Percentiles rank a stretch among this genome's conserved stretches.
Conservation (phyloP, 2,329 filamentous ascomycete species). For the Exophiala xenobiotica region DNA sequence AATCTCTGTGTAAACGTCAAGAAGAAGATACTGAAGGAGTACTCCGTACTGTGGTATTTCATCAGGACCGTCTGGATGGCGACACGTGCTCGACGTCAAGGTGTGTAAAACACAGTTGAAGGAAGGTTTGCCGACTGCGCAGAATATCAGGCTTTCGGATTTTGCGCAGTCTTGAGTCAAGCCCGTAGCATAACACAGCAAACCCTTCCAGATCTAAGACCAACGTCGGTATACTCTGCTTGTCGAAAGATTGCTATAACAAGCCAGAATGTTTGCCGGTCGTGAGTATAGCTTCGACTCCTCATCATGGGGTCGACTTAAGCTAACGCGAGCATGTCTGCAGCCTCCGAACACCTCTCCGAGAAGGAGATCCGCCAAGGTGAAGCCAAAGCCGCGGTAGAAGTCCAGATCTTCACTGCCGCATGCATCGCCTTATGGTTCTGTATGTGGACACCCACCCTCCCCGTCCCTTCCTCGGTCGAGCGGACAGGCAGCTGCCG, state of each 20-base stretch:
- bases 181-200: neutral
- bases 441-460: conserved; percentile 48
- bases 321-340: neutral
- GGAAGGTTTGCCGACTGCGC: neutral
- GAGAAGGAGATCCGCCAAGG: conserved; percentile 50
- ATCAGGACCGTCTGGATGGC: too few relatives aligned
- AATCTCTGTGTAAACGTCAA: too few relatives aligned
- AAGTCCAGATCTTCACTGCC: conserved; percentile 55
- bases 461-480: neutral
- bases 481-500: too few relatives aligned
- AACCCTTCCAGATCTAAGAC: neutral
- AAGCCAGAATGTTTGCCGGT: conserved; percentile 2
- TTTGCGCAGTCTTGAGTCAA: neutral
- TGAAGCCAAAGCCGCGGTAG: conserved; percentile 54
- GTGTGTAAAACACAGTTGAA: too few relatives aligned
- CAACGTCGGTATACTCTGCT: neutral
- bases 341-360: conserved; percentile 43
- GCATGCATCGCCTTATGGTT: conserved; percentile 60
- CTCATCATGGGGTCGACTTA: neutral
- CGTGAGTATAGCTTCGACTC: neutral
- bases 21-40: neutral
- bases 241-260: too few relatives aligned
- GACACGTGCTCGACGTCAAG: too few relatives aligned
- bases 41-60: neutral
- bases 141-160: neutral